Conservation (phyloP, 148 eudicot species). For the Tetragonia tetragonoides region DNA sequence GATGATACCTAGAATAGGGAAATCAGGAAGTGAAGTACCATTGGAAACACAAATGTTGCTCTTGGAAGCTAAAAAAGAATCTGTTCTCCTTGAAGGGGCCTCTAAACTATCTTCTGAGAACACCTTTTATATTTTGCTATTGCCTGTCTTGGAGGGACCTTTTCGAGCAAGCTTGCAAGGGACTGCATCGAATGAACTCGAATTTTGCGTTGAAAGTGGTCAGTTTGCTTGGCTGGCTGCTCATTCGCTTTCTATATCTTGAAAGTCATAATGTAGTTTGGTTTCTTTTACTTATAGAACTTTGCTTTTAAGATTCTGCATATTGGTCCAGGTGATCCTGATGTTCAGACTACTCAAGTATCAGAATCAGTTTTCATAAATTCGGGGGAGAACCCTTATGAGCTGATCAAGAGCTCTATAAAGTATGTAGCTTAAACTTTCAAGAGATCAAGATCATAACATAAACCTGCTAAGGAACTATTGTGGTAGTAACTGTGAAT, state of each 20-base stretch:
- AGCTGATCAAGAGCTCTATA: conserved; percentile 50
- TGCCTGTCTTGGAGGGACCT: conserved; percentile 54
- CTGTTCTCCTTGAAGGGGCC: conserved; percentile 16
- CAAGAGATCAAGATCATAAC: conserved; percentile 13
- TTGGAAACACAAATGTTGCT: conserved; percentile 48
- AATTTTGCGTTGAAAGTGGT: conserved; percentile 67
- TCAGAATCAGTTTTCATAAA: conserved; percentile 50
- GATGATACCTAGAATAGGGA: conserved; percentile 54
- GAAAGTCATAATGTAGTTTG: background rate
- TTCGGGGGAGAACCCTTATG: conserved; percentile 53
- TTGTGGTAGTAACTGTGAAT: background rate
- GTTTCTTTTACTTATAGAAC: background rate
- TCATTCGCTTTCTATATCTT: background rate
- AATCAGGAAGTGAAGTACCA: conserved; percentile 41
- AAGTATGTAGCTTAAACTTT: conserved; percentile 32
- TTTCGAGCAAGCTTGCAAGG: conserved; percentile 54
- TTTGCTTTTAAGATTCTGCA: background rate
- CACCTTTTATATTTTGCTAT: conserved; percentile 36
- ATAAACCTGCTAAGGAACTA: background rate
- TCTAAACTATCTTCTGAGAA: background rate
- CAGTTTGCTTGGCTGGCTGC: conserved; percentile 16
- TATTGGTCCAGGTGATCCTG: conserved; percentile 43
- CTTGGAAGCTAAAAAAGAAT: conserved; percentile 32
- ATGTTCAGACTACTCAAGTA: conserved; percentile 41
- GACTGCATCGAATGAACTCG: conserved; percentile 41